Evolutionary conservation across 2,329 filamentous ascomycete species (phyloP).

Genomic region (Paecilomyces formosus): DNA sequence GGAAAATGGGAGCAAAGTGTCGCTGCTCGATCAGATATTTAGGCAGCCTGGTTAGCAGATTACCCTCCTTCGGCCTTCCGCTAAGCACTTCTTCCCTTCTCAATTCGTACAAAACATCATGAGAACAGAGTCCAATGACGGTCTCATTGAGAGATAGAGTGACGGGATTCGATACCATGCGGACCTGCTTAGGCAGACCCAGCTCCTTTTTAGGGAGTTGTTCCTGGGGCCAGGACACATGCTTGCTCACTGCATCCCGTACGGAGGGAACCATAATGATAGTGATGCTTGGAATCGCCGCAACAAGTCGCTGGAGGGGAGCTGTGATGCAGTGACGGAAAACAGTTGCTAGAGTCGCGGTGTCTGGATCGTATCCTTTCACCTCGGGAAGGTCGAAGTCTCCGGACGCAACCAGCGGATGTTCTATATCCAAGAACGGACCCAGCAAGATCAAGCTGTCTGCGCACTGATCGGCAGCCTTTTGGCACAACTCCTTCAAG

Average conservation of each 20-base stretch:
- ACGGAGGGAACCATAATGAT: constrained; percentile 77
- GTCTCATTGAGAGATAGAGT: constrained; percentile 82
- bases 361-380: constrained; percentile 63
- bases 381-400: constrained; percentile 70
- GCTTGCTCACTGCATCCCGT: constrained; percentile 71
- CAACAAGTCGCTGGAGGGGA: constrained; percentile 61
- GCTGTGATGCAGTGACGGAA: constrained; percentile 75
- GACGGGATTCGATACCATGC: constrained; percentile 83
- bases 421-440: constrained; percentile 86
- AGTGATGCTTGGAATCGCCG: constrained; percentile 68
- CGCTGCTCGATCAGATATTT: constrained; percentile 79
- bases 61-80: constrained; percentile 48
- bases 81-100: constrained; percentile 63
- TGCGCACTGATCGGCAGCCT: constrained; percentile 64
- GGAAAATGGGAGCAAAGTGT: constrained; percentile 85
- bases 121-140: constrained; percentile 70
- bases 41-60: constrained; percentile 63
- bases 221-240: constrained; percentile 81
- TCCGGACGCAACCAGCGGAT: constrained; percentile 74
- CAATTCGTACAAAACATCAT: constrained; percentile 78
- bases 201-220: constrained; percentile 64
- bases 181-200: constrained; percentile 67
- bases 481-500: constrained; percentile 70
- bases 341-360: constrained; percentile 69
- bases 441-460: constrained; percentile 76